Base-by-base conservation (phyloP, 139 green algal species). In the Yamagishiella unicocca region DNA sequence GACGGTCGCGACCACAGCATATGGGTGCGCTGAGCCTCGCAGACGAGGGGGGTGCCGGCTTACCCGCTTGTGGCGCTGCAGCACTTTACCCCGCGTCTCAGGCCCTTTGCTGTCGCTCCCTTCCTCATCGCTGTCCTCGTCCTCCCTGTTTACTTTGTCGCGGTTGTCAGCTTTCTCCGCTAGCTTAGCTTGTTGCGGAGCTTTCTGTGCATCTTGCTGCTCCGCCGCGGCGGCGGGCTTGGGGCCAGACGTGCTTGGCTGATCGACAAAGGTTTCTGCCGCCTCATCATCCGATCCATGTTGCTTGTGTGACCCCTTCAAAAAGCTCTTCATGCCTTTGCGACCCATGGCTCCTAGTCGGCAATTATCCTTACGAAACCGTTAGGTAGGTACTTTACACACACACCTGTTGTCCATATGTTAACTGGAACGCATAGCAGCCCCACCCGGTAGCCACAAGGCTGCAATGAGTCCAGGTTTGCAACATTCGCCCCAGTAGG, bases 41-140 rank as follows among this genome's bases (percentile, higher is more conserved):
- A n/a, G n/a, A n/a, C n/a, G n/a, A n/a, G n/a, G n/a, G n/a, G n/a
- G n/a, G n/a, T n/a, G n/a, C n/a, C n/a, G n/a, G 29, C 91, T 33
- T 58, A 96, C 94, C 89, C 88, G 84, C 78, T 97, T 97, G 88
- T 97, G 95, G 8, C 95, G 93, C 90, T 97, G 94, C 55, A 95
- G 53, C 84, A 97, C 88, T 61, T 97, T 87, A 24, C 93, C 92
- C 0, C 91, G 85, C 17, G 92, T 94, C 89, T 97, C 94, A 14
- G 50, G 67, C 4, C 89, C 88, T 6, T 45, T 66, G 42, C 55
- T 62, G 35, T 17, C 67, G 17, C 73, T 71, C 19, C 55, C 43
- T 22, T 83, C 83, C 1, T 82, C 68, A 17, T 85, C 89, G 31
- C 83, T 89, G 37, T 85, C 78, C 29, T 73, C 55, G 38, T 62